These are phyloP conservation scores for Talaromyces sp. DNA, from an alignment of 2,329 filamentous ascomycete genomes.

Conservation along the genomic window DNA sequence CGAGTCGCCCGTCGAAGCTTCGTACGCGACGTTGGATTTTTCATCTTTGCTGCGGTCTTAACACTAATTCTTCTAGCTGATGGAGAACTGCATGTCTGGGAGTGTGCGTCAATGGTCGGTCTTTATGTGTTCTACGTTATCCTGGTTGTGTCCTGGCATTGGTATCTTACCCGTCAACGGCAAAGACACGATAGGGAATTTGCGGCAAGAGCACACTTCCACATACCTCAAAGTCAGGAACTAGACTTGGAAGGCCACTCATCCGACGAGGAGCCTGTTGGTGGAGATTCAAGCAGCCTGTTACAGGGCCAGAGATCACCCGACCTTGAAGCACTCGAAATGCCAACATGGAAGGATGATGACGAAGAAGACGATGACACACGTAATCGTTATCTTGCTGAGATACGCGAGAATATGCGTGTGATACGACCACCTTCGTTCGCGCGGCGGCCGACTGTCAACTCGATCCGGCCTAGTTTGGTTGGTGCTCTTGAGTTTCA, in stretches of 20 bases:
- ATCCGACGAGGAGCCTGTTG: conserved; percentile 51
- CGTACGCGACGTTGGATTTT: conserved; percentile 85
- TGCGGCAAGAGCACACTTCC: conserved; percentile 68
- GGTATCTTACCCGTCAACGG: conserved; percentile 65
- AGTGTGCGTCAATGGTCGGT: conserved; percentile 81
- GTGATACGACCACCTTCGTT: conserved; percentile 63
- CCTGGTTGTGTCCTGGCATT: conserved; percentile 88
- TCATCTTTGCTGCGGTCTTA: conserved; percentile 79
- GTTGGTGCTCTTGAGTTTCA: conserved; percentile 92
- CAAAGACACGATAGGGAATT: conserved; percentile 60
- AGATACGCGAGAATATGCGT: conserved; percentile 91
- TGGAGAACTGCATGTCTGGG: conserved; percentile 78
- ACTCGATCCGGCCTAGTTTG: conserved; percentile 84
- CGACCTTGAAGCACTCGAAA: conserved; percentile 60
- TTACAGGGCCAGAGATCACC: conserved; percentile 49
- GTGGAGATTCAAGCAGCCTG: conserved; percentile 42
- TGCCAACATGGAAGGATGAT: conserved; percentile 39
- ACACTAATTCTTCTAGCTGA: conserved; percentile 84
- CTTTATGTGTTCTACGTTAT: conserved; percentile 88
- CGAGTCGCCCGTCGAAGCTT: conserved; percentile 85
- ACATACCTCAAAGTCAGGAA: conserved; percentile 57
- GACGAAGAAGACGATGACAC: conserved; percentile 52
- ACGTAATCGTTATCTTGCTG: conserved; percentile 61
- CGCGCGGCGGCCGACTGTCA: conserved; percentile 67
- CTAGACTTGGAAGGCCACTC: conserved; percentile 52